Evolutionary conservation across 2,329 filamentous ascomycete genomes (phyloP), one percentile per base, ranked within the genome.

Genomic region (Fusarium protoensiforme): DNA sequence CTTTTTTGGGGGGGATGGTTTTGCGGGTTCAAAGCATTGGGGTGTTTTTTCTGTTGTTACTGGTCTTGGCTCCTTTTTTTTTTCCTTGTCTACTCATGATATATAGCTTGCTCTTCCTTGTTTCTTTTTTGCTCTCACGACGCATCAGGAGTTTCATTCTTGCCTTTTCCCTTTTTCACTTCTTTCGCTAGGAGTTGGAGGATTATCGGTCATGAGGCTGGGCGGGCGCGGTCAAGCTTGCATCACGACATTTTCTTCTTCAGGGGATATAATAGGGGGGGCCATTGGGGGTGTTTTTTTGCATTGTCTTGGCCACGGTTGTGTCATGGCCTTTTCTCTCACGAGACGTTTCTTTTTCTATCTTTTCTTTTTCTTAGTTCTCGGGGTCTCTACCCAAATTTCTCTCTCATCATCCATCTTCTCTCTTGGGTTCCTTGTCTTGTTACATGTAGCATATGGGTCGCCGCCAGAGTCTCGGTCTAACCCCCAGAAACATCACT

Each of bases 221-320:
- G 51, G 61, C 64, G 61, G 64, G 54, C 41, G 41, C 64, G 43
- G 43, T 48, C 24, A 48, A 48, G 43, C 64, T 65, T 70, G 64
- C 67, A 70, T 69, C 65, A 61, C 64, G 69, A 64, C 72, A 75
- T 75, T 75, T 74, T 75, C 65, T 74, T 75, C 65, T 51, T 74
- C 65, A 71, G 61, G 66, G 67, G 65, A 65, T 66, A 68, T 72
- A 75, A 73, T 71, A 66, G 46, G 71, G 68, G 54, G 62, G n/a
- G 27, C 31, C 41, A 24, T 46, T 24, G 51, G 51, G 29, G 27
- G 18, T 36, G 64, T 46, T 43, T 46, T 46, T 58, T 35, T 53
- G n/a, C n/a, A n/a, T 54, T 61, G 62, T 46, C 46, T 51, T 29
- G 41, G 43, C 29, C 39, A 33, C 27, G 61, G 39, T 29, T 39